A percentile compares a stretch with the other conserved stretches of the same genome.
These are phyloP conservation scores for Ustilago shanxiensis DNA, from an alignment of 1,284 basidiomycete genomes.

Conservation along the genomic window DNA sequence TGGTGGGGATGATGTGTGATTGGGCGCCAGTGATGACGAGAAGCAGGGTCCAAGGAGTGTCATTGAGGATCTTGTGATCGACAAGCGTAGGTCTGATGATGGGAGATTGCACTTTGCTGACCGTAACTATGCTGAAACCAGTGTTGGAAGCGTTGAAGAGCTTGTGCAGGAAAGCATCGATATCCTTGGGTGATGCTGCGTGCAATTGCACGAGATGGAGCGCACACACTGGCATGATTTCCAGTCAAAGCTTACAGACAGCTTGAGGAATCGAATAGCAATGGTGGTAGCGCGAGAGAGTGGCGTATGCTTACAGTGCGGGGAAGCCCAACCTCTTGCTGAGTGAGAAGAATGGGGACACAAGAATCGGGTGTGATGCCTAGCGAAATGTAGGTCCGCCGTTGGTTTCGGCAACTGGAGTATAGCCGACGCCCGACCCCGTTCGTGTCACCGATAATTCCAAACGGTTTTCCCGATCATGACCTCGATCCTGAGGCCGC, in stretches of 20 bases:
- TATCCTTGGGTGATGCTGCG: conserved; percentile 13
- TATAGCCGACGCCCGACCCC: conserved; percentile 13
- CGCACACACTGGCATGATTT: conserved; percentile 39
- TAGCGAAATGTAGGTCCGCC: not conserved
- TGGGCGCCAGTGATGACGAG: conserved; percentile 19
- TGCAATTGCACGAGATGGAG: conserved; percentile 37
- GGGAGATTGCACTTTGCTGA: conserved; percentile 29
- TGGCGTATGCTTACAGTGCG: conserved; percentile 2
- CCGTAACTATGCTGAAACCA: conserved; percentile 23
- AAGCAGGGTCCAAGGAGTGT: conserved; percentile 45
- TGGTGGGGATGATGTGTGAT: conserved; percentile 2
- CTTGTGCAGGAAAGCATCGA: conserved; percentile 21
- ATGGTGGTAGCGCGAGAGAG: not conserved
- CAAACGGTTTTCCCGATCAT: conserved; percentile 2
- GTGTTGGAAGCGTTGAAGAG: conserved; percentile 11
- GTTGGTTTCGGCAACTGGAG: conserved; percentile 10
- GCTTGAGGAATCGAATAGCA: not conserved
- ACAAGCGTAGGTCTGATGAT: conserved; percentile 40
- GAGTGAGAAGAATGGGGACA: not conserved
- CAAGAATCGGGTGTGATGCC: not conserved
- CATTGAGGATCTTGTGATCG: conserved; percentile 36
- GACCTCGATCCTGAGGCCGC: not conserved
- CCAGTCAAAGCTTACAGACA: not conserved
- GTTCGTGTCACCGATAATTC: not conserved
- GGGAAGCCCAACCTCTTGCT: not conserved